phyloP scores from a whole-genome alignment of 2,329 filamentous ascomycete species.

The Nothomitra cinnamomea region DNA sequence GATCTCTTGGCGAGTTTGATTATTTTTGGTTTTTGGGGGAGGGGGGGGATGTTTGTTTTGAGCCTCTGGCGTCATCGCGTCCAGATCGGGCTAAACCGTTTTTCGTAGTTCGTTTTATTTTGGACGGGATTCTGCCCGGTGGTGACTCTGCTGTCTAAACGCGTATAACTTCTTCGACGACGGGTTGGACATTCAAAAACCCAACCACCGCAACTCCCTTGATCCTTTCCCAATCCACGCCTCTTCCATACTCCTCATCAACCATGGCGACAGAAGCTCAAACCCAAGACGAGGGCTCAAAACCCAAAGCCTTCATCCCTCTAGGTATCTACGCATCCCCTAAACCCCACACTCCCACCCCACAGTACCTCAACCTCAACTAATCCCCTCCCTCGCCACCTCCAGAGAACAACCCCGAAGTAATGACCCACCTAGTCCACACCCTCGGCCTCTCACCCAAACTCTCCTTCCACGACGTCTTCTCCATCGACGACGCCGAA shows the following conservation, averaged over 20 bases:
- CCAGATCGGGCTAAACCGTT: no score
- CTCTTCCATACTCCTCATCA: not conserved
- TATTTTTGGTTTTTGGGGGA: no score
- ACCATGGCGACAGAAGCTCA: conserved; percentile 1
- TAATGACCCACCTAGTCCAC: conserved; percentile 72
- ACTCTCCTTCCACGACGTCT: conserved; percentile 78
- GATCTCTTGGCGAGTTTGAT: no score
- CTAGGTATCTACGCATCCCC: conserved; percentile 20
- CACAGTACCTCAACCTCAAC: not conserved
- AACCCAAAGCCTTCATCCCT: conserved; percentile 31
- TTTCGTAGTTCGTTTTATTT: no score
- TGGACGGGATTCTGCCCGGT: no score
- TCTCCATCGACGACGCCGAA: conserved; percentile 70
- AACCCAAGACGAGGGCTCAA: conserved; percentile 12
- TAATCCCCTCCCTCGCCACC: not conserved
- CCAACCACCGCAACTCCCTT: no score
- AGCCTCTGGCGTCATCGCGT: no score
- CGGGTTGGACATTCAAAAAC: no score
- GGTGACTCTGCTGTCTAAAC: no score
- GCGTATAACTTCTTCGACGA: no score
- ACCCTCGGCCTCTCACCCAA: conserved; percentile 65
- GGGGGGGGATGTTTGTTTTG: no score
- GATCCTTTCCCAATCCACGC: no score
- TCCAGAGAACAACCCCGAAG: conserved; percentile 61
- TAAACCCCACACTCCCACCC: not conserved